Conservation (phyloP, 805 yeast genomes). For the Teunomyces funiuensis region DNA sequence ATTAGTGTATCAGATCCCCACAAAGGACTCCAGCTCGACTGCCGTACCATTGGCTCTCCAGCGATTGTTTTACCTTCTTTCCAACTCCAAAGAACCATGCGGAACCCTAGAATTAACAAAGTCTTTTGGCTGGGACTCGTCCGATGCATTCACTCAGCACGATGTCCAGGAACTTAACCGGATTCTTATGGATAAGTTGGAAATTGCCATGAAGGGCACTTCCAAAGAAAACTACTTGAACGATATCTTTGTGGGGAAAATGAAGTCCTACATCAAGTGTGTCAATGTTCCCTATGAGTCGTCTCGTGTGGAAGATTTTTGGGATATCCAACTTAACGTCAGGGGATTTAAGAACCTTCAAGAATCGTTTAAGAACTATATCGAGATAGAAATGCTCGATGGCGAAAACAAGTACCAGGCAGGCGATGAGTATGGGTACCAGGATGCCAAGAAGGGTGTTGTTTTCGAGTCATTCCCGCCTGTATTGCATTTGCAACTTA, state of each 20-base stretch:
- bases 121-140: conserved; percentile 96
- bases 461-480: conserved; percentile 89
- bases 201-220: conserved; percentile 87
- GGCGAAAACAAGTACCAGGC: conserved; percentile 98
- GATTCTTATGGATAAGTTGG: conserved; percentile 91
- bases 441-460: conserved; percentile 96
- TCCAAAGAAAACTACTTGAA: conserved; percentile 56
- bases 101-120: conserved; percentile 85
- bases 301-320: conserved; percentile 87
- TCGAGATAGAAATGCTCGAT: conserved; percentile 82
- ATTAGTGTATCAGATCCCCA: conserved; percentile 87
- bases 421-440: conserved; percentile 77
- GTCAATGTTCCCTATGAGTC: conserved; percentile 91
- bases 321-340: conserved; percentile 97
- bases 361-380: conserved; percentile 80
- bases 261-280: conserved; percentile 93
- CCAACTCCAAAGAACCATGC: conserved; percentile 70
- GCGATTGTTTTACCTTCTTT: conserved; percentile 77
- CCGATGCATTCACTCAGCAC: conserved; percentile 95
- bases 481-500: conserved; percentile 87
- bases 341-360: conserved; percentile 71
- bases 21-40: conserved; percentile 47
- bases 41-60: conserved; percentile 81
- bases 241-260: conserved; percentile 90
- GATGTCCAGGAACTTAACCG: conserved; percentile 97